phyloP scores from a whole-genome alignment of 2,329 filamentous ascomycete genomes.

The Xylariomycetidae sp. region DNA sequence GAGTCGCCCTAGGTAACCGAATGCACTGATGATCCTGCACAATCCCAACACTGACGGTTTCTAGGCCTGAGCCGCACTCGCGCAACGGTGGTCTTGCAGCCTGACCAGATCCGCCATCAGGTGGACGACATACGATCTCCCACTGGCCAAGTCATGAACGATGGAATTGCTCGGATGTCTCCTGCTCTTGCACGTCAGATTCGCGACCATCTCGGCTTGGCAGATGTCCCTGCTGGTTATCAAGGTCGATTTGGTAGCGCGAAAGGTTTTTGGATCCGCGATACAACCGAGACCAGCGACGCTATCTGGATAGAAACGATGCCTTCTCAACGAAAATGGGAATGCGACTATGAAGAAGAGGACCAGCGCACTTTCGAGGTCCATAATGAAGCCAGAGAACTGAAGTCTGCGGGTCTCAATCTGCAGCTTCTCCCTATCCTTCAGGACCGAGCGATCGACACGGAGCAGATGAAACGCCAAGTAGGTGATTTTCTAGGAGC shows the following conservation, averaged over 20 bases:
- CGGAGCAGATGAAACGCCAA: conserved; percentile 34
- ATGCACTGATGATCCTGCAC: background rate
- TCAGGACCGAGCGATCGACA: conserved; percentile 48
- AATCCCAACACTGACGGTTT: conserved; percentile 6
- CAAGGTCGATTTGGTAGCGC: conserved; percentile 67
- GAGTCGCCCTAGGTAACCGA: conserved; percentile 45
- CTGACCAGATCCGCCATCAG: conserved; percentile 37
- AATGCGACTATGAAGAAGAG: conserved; percentile 39
- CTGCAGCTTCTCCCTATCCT: conserved; percentile 64
- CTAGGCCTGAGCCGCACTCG: conserved; percentile 46
- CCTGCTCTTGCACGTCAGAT: conserved; percentile 49
- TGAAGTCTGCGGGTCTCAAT: conserved; percentile 53
- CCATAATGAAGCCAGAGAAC: conserved; percentile 38
- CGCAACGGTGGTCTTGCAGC: conserved; percentile 39
- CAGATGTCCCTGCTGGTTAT: conserved; percentile 54
- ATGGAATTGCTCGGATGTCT: conserved; percentile 63
- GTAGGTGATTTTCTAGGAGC: conserved; percentile 45
- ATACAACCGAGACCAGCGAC: conserved; percentile 39
- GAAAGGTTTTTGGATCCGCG: conserved; percentile 70
- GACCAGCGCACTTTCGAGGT: conserved; percentile 62
- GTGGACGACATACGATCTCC: conserved; percentile 34
- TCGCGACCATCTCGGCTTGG: conserved; percentile 41
- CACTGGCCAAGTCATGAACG: conserved; percentile 50
- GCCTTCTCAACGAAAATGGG: conserved; percentile 64
- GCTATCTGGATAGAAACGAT: conserved; percentile 61